Conservation (phyloP, 225 moss, liverwort and hornwort genomes). For the Polytrichum commune region DNA sequence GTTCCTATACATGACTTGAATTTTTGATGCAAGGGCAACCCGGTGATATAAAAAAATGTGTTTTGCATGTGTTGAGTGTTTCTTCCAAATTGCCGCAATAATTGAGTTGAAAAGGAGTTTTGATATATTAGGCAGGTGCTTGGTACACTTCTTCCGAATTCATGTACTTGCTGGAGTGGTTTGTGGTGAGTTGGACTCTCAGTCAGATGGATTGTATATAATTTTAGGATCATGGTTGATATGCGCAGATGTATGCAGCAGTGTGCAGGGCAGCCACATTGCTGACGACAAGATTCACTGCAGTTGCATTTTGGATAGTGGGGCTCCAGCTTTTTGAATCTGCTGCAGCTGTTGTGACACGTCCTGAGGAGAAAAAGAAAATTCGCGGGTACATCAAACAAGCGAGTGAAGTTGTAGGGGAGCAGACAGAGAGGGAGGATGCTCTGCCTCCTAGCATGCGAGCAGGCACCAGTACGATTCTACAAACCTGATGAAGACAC, state of each 20-base stretch:
- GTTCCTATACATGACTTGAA: too few species aligned
- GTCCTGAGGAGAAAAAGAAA: slow-evolving; percentile 65
- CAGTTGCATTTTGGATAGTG: slow-evolving; percentile 71
- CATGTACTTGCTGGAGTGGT: too few species aligned
- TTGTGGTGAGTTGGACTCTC: background rate
- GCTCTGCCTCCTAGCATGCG: slow-evolving; percentile 58
- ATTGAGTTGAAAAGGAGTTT: too few species aligned
- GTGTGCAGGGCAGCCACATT: slow-evolving; percentile 78
- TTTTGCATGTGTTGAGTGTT: too few species aligned
- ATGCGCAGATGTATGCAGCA: slow-evolving; percentile 72
- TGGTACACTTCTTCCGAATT: too few species aligned
- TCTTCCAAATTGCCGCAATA: too few species aligned
- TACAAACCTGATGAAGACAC: background rate
- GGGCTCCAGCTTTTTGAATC: slow-evolving; percentile 82
- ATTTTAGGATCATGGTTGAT: background rate
- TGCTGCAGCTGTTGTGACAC: slow-evolving; percentile 61
- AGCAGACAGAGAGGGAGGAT: slow-evolving; percentile 60
- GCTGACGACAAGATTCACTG: slow-evolving; percentile 80
- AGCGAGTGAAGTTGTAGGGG: slow-evolving; percentile 71
- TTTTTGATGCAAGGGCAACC: too few species aligned
- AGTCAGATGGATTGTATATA: too few species aligned
- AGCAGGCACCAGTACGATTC: slow-evolving; percentile 76
- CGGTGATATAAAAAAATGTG: too few species aligned
- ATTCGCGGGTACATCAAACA: slow-evolving; percentile 57
- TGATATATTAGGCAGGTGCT: too few species aligned